phyloP scores from a whole-genome alignment of 148 eudicot species.

The Nyssa sinensis region DNA sequence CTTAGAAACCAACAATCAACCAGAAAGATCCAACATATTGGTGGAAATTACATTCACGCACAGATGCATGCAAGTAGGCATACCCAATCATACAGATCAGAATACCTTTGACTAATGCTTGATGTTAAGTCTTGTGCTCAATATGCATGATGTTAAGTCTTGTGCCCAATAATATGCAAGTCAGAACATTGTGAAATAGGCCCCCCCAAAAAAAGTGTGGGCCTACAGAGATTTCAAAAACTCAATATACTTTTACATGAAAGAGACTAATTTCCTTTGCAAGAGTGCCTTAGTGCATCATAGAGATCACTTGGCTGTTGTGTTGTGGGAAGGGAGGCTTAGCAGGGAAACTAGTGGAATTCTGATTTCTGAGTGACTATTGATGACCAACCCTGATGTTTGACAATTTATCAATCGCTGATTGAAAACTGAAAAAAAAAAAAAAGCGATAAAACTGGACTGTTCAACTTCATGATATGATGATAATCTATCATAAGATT shows the following conservation, averaged over 20 bases:
- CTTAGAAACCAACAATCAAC: not conserved
- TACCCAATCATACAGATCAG: not conserved
- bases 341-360: not conserved
- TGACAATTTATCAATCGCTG: not conserved
- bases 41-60: too few species aligned
- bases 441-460: too few species aligned
- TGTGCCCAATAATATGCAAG: not conserved
- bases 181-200: not conserved
- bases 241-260: not conserved
- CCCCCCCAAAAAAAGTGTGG: not conserved
- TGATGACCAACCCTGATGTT: not conserved
- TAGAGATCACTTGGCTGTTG: too few species aligned
- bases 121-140: too few species aligned
- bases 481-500: too few species aligned
- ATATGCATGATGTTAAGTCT: too few species aligned
- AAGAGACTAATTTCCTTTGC: not conserved
- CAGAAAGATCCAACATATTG: not conserved
- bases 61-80: not conserved
- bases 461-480: too few species aligned
- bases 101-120: not conserved
- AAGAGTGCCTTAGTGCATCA: too few species aligned
- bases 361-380: not conserved
- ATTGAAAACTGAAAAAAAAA: not conserved
- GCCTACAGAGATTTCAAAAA: not conserved
- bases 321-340: not conserved